Evolutionary conservation across 371 early-diverging fungal genomes (phyloP), one percentile per base, ranked within the genome.

Genomic region (Haplosporangium sp.): DNA sequence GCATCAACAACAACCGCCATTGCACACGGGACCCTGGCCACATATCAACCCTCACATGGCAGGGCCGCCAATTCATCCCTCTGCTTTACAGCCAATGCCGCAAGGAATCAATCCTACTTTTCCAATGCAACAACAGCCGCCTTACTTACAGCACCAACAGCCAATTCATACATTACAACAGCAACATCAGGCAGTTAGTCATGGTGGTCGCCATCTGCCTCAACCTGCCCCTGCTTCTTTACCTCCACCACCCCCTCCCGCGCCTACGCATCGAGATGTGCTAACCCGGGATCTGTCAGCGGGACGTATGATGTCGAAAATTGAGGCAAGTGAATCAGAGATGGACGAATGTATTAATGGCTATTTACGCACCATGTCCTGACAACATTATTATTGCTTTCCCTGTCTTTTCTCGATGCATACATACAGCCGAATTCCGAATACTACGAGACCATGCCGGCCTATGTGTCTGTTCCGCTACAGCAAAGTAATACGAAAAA

Each of bases 251-350:
- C 53, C 58, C 7, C 74, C 74, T 20, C 62, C 65, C 12, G 63
- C 46, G 23, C 76, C 67, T 9, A 67, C 76, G 2, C 67, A 70
- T 37, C 57, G 67, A 0, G 76, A 76, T 62, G 65, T 66, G 13
- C 56, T 65, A 7, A 59, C 71, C 1, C 62, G 62, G 58, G 88
- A 89, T 60, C 52, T 90, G 37, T 88, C 90, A 13, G 90, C 88
- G 10, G 89, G 87, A 20, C 64, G 83, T 6, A 90, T 90, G 89
- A 65, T 87, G 36, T 69, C 83, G 6, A 75, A 74, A 16, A 64
- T 82, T 13, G 76, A 84, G 81, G 90, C 85, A 83, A 59, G 63
- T 38, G 29, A 29, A 4, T 2, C 29, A 29, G 29, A 29, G 1
- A 29, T 29, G 29, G 29, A 29, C 29, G 29, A 29, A 29, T 29